Evolutionary conservation across 2,329 filamentous ascomycete genomes (phyloP).

Genomic region (Penicillium vulpinum): DNA sequence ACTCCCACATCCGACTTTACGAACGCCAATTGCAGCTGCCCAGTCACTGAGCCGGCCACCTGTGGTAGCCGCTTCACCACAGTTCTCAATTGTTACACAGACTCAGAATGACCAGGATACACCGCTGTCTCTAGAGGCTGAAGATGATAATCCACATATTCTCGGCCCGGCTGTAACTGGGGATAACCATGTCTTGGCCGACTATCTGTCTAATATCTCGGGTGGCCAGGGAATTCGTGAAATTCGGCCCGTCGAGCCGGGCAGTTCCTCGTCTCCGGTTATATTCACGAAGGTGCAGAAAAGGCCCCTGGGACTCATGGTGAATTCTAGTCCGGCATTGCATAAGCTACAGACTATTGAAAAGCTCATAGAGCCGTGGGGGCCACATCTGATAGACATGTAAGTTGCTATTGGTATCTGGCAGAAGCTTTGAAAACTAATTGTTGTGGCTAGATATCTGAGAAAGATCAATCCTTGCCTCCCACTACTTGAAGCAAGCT

Average conservation of each 20-base stretch:
- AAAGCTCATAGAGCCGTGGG: conserved; percentile 44
- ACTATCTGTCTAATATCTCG: conserved; percentile 48
- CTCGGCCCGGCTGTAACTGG: conserved; percentile 14
- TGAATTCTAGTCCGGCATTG: conserved; percentile 2
- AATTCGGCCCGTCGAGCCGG: conserved; percentile 20
- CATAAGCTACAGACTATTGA: conserved; percentile 46
- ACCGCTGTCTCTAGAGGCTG: conserved; percentile 8
- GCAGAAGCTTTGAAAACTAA: not conserved
- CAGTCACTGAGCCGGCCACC: not conserved
- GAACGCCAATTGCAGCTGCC: not conserved
- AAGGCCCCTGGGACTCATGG: conserved; percentile 8
- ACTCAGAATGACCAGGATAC: not conserved
- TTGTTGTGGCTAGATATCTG: conserved; percentile 46
- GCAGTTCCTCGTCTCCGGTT: conserved; percentile 21
- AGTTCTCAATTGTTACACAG: not conserved
- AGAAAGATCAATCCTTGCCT: conserved; percentile 53
- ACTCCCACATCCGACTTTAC: not conserved
- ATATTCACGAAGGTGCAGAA: conserved; percentile 21
- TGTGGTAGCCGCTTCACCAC: not conserved
- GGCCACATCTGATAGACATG: not conserved
- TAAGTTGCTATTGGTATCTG: not conserved
- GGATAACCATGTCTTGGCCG: conserved; percentile 56
- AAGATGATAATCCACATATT: conserved; percentile 19
- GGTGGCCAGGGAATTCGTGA: conserved; percentile 16
- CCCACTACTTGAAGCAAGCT: conserved; percentile 54